Percentiles rank a stretch among this genome's conserved stretches.
Evolutionary conservation across 2,329 filamentous ascomycete species (phyloP).

Genomic region (Cladophialophora bantiana): DNA sequence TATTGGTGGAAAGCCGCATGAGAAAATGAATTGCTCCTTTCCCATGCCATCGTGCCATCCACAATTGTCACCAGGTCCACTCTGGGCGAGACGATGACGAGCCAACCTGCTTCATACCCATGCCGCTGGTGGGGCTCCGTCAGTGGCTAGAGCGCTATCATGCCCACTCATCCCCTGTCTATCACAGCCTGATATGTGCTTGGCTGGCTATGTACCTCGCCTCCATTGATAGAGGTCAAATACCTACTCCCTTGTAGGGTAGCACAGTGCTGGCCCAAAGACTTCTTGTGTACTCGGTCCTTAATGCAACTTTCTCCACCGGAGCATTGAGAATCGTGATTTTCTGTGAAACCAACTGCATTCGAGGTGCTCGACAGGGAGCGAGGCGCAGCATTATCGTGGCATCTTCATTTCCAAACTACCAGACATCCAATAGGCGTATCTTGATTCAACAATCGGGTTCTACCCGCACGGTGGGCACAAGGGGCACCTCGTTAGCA

Average conservation of each 20-base stretch:
- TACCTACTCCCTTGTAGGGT: background rate
- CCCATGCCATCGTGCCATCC: background rate
- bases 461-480: constrained; percentile 9
- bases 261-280: background rate
- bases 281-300: background rate
- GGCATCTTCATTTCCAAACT: constrained; percentile 12
- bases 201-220: background rate
- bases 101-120: background rate
- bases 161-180: background rate
- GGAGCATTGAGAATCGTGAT: background rate
- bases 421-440: background rate
- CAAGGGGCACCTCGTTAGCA: constrained; percentile 11
- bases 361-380: background rate
- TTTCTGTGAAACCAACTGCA: constrained; percentile 5
- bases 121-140: background rate
- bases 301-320: constrained; percentile 1
- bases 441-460: constrained; percentile 6
- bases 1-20: background rate
- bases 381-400: background rate
- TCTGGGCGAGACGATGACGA: background rate
- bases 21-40: background rate
- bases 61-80: background rate
- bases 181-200: constrained; percentile 9
- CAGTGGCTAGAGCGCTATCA: background rate
- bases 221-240: constrained; percentile 7